A percentile compares a stretch with the other conserved stretches of the same genome.
Evolutionary conservation across 176 grass and related monocot species (phyloP).

Genomic region (Oryza punctata): DNA sequence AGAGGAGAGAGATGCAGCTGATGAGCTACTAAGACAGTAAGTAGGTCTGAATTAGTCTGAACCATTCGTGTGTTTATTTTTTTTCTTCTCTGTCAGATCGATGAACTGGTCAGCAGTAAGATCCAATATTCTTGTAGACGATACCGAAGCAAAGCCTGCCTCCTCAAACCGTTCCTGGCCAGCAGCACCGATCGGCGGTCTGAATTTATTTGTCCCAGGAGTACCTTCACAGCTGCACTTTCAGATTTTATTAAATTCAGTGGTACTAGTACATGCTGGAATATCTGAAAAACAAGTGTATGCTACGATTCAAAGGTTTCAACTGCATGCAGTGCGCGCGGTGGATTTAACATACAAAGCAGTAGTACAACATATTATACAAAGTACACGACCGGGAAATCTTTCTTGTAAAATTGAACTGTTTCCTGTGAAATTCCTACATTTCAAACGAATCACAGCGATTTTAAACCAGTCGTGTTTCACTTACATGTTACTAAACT

Average conservation of each 20-base stretch:
- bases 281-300: not conserved
- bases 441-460: no score
- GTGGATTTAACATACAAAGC: no score
- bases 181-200: not conserved
- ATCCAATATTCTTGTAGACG: conserved; percentile 40
- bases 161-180: not conserved
- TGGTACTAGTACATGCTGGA: not conserved
- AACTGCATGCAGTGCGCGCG: no score
- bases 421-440: no score
- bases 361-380: no score
- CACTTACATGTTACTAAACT: no score
- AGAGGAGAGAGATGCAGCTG: not conserved
- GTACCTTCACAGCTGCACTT: not conserved
- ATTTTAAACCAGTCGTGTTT: no score
- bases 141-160: conserved; percentile 9
- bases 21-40: not conserved
- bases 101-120: conserved; percentile 34
- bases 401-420: no score
- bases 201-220: not conserved
- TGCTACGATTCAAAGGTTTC: no score
- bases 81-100: not conserved
- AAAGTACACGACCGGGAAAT: no score
- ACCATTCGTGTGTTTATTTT: not conserved
- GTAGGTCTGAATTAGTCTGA: not conserved
- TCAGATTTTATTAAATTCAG: not conserved